Percentiles rank a stretch among this genome's conserved stretches.
These are phyloP conservation scores for Lactarius hengduanensis DNA, from an alignment of 768 basidiomycete genomes.

Conservation along the genomic window DNA sequence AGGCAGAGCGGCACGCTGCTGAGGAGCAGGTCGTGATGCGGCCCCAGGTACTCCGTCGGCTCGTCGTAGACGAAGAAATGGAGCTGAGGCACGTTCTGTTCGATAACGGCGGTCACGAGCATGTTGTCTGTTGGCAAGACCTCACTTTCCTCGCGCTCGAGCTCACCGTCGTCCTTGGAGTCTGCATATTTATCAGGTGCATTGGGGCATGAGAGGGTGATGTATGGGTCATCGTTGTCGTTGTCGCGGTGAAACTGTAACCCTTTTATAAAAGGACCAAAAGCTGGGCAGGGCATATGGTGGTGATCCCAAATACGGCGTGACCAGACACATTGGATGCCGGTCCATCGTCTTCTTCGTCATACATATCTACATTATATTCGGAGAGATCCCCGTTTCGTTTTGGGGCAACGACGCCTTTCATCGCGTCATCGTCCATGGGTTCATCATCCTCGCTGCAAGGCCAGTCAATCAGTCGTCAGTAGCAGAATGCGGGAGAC, in stretches of 20 bases:
- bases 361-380: constrained; percentile 92
- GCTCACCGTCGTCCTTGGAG: constrained; percentile 64
- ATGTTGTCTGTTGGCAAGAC: constrained; percentile 89
- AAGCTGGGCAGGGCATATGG: constrained; percentile 21
- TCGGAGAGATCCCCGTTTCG: constrained; percentile 61
- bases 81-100: constrained; percentile 93
- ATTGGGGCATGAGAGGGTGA: constrained; percentile 55
- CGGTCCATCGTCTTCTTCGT: constrained; percentile 59
- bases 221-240: constrained; percentile 93
- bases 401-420: constrained; percentile 37
- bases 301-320: constrained; percentile 15
- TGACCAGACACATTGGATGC: constrained; percentile 34
- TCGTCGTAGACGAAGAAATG: constrained; percentile 98
- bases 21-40: constrained; percentile 96
- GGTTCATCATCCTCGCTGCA: constrained; percentile 50
- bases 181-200: constrained; percentile 10
- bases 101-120: constrained; percentile 89
- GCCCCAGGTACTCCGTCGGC: constrained; percentile 80
- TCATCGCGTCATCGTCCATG: constrained; percentile 55
- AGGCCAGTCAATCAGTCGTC: constrained; percentile 36
- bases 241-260: constrained; percentile 89
- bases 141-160: constrained; percentile 88
- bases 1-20: constrained; percentile 97
- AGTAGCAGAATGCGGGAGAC: constrained; percentile 38
- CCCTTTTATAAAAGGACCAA: constrained; percentile 91